phyloP scores from a whole-genome alignment of 805 yeast genomes.

The Lachancea nothofagi region DNA sequence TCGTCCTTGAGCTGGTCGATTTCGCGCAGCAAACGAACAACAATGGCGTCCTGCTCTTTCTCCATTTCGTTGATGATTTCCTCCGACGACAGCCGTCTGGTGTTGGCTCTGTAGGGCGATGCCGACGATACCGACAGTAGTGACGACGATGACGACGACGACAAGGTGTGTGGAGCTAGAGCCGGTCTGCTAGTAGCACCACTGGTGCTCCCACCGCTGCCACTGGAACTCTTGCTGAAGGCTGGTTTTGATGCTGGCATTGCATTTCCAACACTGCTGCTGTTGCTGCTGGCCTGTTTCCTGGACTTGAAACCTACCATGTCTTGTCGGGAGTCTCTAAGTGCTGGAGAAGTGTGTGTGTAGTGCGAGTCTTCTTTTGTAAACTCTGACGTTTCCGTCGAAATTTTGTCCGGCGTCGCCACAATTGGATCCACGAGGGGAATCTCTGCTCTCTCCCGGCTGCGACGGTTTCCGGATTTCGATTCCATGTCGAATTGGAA shows the following conservation, averaged over 20 bases:
- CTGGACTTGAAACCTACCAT: too few relatives aligned
- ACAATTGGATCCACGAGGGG: background rate
- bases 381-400: background rate
- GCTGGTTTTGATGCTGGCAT: too few relatives aligned
- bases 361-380: slow-evolving; percentile 1
- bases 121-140: background rate
- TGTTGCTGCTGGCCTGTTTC: slow-evolving; percentile 2
- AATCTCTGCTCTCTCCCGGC: background rate
- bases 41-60: slow-evolving; percentile 59
- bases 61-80: slow-evolving; percentile 56
- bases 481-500: background rate
- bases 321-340: background rate
- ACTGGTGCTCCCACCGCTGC: too few relatives aligned
- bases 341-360: slow-evolving; percentile 1
- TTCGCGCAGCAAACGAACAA: slow-evolving; percentile 48
- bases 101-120: background rate
- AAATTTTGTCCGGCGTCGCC: slow-evolving; percentile 3
- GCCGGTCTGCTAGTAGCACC: slow-evolving; percentile 9
- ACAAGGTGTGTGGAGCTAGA: slow-evolving; percentile 4
- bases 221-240: too few relatives aligned
- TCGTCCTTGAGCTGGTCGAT: slow-evolving; percentile 45
- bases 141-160: slow-evolving; percentile 7
- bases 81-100: slow-evolving; percentile 32
- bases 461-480: background rate
- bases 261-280: too few relatives aligned